Conservation (phyloP, 192 early-diverging fungal genomes). For the Coemansia sp. region DNA sequence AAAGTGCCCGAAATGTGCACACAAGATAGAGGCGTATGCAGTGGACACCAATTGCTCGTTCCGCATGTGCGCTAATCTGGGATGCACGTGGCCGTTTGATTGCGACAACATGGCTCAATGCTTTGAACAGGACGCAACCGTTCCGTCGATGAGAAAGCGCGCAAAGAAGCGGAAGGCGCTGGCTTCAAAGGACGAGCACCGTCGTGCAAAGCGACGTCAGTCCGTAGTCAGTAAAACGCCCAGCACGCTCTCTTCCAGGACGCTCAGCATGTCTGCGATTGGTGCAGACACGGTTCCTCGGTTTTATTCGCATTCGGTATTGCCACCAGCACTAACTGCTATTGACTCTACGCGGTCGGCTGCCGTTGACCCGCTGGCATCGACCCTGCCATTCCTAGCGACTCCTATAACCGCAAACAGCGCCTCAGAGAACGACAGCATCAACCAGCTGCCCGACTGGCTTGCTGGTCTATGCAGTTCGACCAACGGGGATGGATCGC, state of each 20-base stretch:
- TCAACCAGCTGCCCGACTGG: slow-evolving; percentile 22
- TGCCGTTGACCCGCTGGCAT: background rate
- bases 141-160: slow-evolving; percentile 42
- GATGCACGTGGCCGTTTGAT: slow-evolving; percentile 49
- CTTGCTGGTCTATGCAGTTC: slow-evolving; percentile 20
- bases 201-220: slow-evolving; percentile 16
- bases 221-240: slow-evolving; percentile 2
- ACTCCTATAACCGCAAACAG: background rate
- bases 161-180: slow-evolving; percentile 41
- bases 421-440: background rate
- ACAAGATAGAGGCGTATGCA: slow-evolving; percentile 24
- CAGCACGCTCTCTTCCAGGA: background rate
- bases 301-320: background rate
- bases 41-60: slow-evolving; percentile 53
- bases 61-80: slow-evolving; percentile 40
- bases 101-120: slow-evolving; percentile 23
- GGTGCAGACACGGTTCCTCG: background rate
- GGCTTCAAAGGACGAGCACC: slow-evolving; percentile 18
- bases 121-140: slow-evolving; percentile 42
- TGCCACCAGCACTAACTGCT: background rate
- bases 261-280: background rate
- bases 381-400: slow-evolving; percentile 3
- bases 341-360: background rate
- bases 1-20: slow-evolving; percentile 39
- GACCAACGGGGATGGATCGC: background rate